Conservation (phyloP, 2,329 filamentous ascomycete species). For the Fusarium albosuccineum region DNA sequence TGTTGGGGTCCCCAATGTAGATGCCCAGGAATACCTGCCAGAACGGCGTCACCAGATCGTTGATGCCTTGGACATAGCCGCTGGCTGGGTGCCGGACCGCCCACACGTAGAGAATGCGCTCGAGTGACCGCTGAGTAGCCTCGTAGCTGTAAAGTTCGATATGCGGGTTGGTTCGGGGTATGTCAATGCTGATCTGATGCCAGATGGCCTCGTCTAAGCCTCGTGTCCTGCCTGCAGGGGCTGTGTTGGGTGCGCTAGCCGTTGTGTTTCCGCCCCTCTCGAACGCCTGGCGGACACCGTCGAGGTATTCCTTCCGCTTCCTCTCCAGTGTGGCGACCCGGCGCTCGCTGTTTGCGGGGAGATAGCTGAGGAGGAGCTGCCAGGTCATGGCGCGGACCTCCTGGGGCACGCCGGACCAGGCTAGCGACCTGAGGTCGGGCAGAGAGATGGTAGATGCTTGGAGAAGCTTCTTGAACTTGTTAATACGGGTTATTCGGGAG, state of each 20-base stretch:
- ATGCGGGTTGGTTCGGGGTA: constrained; percentile 95
- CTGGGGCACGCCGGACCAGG: constrained; percentile 94
- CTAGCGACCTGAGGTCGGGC: constrained; percentile 83
- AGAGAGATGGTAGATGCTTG: constrained; percentile 92
- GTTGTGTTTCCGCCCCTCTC: constrained; percentile 70
- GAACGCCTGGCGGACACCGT: constrained; percentile 83
- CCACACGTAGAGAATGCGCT: constrained; percentile 97
- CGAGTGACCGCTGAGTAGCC: constrained; percentile 92
- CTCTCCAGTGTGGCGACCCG: constrained; percentile 90
- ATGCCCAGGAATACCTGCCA: constrained; percentile 97
- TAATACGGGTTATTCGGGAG: constrained; percentile 91
- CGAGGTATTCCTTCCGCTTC: constrained; percentile 96
- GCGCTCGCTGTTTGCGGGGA: constrained; percentile 96
- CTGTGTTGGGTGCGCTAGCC: constrained; percentile 59
- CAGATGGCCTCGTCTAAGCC: constrained; percentile 97
- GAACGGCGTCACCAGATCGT: constrained; percentile 96
- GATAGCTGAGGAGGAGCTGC: constrained; percentile 94
- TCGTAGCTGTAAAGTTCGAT: constrained; percentile 96
- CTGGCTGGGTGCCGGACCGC: constrained; percentile 97
- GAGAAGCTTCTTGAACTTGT: constrained; percentile 97
- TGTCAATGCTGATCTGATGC: constrained; percentile 99
- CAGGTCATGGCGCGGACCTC: constrained; percentile 99
- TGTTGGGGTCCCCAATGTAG: constrained; percentile 94
- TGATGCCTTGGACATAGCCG: constrained; percentile 98
- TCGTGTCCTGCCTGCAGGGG: constrained; percentile 61